Evolutionary conservation across 345 rosid genomes (phyloP).

Genomic region (Microcos paniculata): DNA sequence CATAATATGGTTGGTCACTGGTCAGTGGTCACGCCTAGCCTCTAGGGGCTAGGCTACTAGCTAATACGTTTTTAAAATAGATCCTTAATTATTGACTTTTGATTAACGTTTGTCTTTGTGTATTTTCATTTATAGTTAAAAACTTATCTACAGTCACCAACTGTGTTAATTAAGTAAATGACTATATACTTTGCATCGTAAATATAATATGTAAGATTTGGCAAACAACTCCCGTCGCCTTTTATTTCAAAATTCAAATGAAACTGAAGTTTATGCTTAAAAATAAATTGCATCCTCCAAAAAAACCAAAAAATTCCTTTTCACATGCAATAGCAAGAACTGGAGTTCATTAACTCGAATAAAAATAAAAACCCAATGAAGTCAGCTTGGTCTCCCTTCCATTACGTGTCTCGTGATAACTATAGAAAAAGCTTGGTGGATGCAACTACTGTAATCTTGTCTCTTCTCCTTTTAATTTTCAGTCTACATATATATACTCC

Average conservation of each 20-base stretch:
- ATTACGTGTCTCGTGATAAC: background rate
- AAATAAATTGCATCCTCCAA: background rate
- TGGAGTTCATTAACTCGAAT: too few relatives aligned
- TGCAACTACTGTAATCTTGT: background rate
- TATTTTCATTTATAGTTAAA: too few relatives aligned
- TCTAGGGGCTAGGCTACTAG: too few relatives aligned
- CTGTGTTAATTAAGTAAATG: too few relatives aligned
- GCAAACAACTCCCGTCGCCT: background rate
- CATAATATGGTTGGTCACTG: too few relatives aligned
- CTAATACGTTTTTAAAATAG: too few relatives aligned
- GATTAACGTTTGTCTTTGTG: too few relatives aligned
- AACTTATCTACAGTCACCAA: too few relatives aligned
- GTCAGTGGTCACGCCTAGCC: too few relatives aligned
- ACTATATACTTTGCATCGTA: background rate
- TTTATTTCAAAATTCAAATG: conserved; percentile 8
- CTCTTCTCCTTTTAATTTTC: background rate
- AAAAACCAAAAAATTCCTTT: background rate
- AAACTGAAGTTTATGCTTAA: background rate
- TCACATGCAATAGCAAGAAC: background rate
- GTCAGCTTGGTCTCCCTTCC: background rate
- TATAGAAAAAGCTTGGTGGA: background rate
- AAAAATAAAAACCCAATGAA: too few relatives aligned
- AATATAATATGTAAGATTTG: background rate
- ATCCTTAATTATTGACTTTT: too few relatives aligned
- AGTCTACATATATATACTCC: background rate